Base-by-base conservation (phyloP, 1,284 basidiomycete genomes). In the Quambalaria eucalypti region DNA sequence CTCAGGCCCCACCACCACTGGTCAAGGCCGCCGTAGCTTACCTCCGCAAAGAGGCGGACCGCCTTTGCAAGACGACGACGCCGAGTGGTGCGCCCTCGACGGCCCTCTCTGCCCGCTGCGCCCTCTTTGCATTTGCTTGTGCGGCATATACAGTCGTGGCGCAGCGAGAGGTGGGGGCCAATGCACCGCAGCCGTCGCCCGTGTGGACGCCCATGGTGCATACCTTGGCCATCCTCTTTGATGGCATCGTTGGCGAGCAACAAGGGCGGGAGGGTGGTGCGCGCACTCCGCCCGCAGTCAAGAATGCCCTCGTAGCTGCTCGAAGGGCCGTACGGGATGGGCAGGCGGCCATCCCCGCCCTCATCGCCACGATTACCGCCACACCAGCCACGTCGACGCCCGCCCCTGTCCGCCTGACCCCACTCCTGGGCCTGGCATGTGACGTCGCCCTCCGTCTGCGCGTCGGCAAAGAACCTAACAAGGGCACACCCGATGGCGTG, bases 61-160 rank as follows among this genome's bases (percentile, higher is more conserved):
- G 69, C 48, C 40, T 71, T 30, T 69, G 68, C 52, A 70, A 62
- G 33, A 21, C 50, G 21, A 21, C 50, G 21, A 51, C 54, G 9
- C 16, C 55, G 10, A 28, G 55, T 0, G 62, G 67, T 39, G 52
- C 54, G 1, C 49, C 60, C 50, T 53, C 52, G 10, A 61, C 65
- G 4, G 58, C 71, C 1, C 60, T 68, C 8, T 46, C 62, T 76
- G 82, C 86, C 60, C 66, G 86, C 30, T 86, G 86, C 68, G 82
- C 86, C 19, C 80, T 90, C 5, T 78, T 88, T 31, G 83, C 80
- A 62, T 90, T 88, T 87, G 78, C 82, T 6, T 85, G 84, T 12
- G 19, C 21, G 12, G 25, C 25, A 12, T 46, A 19, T 66, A 80
- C 80, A 12, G 74, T 88, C 39, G 87, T 87, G 68, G 60, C 61